Conservation (phyloP, 2,329 filamentous ascomycete species). For the Rutstroemia sp. region DNA sequence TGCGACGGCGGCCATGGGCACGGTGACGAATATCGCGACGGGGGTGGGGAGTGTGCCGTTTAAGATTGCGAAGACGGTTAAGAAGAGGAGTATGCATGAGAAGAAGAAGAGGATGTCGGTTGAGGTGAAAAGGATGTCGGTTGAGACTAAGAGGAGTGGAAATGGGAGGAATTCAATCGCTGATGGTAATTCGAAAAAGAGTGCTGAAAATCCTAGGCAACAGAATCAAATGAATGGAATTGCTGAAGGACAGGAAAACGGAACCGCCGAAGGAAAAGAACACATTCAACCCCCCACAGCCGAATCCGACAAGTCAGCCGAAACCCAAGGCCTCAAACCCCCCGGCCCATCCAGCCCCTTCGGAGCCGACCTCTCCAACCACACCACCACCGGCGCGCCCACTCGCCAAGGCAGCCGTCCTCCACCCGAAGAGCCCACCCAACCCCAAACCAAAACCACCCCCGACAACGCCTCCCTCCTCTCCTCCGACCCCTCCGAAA, state of each 20-base stretch:
- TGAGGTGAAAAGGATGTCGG: slow-evolving; percentile 14
- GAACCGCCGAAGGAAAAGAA: background rate
- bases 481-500: slow-evolving; percentile 19
- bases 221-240: slow-evolving; percentile 1
- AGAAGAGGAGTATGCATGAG: slow-evolving; percentile 44
- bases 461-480: slow-evolving; percentile 9
- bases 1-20: slow-evolving; percentile 53
- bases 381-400: slow-evolving; percentile 13
- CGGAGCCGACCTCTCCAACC: background rate
- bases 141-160: slow-evolving; percentile 7
- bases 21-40: slow-evolving; percentile 50
- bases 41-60: slow-evolving; percentile 59
- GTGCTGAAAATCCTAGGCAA: background rate
- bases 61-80: slow-evolving; percentile 49
- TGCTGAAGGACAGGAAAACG: background rate
- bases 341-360: background rate
- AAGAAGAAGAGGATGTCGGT: slow-evolving; percentile 32
- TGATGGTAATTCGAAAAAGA: background rate
- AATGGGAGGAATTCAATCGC: slow-evolving; percentile 7
- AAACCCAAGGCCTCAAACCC: background rate
- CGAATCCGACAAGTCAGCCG: background rate
- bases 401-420: slow-evolving; percentile 2
- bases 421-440: background rate
- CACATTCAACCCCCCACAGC: background rate
- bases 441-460: background rate